A percentile compares a stretch with the other conserved stretches of the same genome.
Evolutionary conservation across 352 stramenopile genomes (phyloP).

Genomic region (Stramenopiles sp.): DNA sequence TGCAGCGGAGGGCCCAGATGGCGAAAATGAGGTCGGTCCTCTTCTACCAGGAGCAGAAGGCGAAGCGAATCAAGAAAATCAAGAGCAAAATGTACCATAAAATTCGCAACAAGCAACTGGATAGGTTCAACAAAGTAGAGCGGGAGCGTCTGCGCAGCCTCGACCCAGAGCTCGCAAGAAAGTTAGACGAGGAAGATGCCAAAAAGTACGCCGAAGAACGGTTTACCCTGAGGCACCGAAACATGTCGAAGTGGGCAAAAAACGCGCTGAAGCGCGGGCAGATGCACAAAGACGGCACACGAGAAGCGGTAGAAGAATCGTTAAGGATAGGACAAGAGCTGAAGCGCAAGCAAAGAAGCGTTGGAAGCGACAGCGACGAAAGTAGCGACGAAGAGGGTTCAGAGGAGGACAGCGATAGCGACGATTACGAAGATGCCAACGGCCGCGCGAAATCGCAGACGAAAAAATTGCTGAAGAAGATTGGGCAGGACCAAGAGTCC

Average conservation of each 20-base stretch:
- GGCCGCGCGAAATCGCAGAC: conserved; percentile 34
- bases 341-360: conserved; percentile 63
- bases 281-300: conserved; percentile 67
- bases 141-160: conserved; percentile 44
- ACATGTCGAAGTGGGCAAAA: conserved; percentile 92
- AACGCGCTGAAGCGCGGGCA: conserved; percentile 72
- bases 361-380: conserved; percentile 39
- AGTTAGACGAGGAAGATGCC: conserved; percentile 50
- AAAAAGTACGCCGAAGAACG: conserved; percentile 81
- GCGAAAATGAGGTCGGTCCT: conserved; percentile 84
- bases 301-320: conserved; percentile 59
- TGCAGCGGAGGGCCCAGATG: conserved; percentile 58
- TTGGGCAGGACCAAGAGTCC: conserved; percentile 14
- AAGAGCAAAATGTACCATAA: conserved; percentile 97
- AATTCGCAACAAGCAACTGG: conserved; percentile 80
- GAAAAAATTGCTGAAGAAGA: conserved; percentile 30
- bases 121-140: conserved; percentile 59
- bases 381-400: conserved; percentile 33
- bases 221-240: conserved; percentile 92
- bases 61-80: conserved; percentile 95
- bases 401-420: conserved; percentile 28
- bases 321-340: conserved; percentile 71
- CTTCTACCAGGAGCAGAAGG: conserved; percentile 97
- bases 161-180: conserved; percentile 42
- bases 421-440: conserved; percentile 33